Evolutionary conservation across 2,329 filamentous ascomycete genomes (phyloP), one percentile per base, ranked within the genome.

Genomic region (Colletotrichum godetiae): DNA sequence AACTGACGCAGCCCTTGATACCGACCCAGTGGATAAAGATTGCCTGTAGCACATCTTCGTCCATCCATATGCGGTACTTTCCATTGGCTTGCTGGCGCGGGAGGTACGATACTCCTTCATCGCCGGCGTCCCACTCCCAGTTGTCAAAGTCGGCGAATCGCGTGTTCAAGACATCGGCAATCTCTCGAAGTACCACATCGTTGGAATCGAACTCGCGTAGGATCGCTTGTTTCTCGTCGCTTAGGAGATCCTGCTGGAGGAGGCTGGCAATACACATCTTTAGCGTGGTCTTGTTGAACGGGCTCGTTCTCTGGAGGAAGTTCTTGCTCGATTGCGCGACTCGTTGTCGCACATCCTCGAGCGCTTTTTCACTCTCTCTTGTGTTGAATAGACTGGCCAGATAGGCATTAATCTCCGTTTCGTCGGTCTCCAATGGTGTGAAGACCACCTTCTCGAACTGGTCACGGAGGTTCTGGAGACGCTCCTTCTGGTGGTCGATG

Each of bases 81-180:
- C 86, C 86, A 15, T 80, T 88, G 33, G 89, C 83, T 69, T 87
- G 85, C n/a, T 86, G 83, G 15, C 83, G 82, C 77, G 86, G 83
- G 74, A 86, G 80, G 0, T 88, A 77, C 0, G 78, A 77, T 0
- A 88, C 82, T 29, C 55, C 64, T 4, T 81, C 80, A 0, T 80
- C 76, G 1, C 83, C 83, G 0, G 78, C 72, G 35, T 73, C 79
- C 88, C 88, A 89, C 0, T 82, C 80, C 87, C 87, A 89, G 3
- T 79, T 80, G 3, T 82, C 79, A 1, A 89, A 76, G 0, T 82
- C 81, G 3, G 83, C 78, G 6, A 88, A 80, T 15, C 87, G 82
- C 83, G 89, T 88, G 74, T 89, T 88, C 62, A 89, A 81, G 2
- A 89, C 86, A 68, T 89, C 87, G 0, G 85, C 84, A 15, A 89